A percentile compares a stretch with the other conserved stretches of the same genome.
Evolutionary conservation across 2,329 filamentous ascomycete genomes (phyloP).

Genomic region (Apiospora malaysiana): DNA sequence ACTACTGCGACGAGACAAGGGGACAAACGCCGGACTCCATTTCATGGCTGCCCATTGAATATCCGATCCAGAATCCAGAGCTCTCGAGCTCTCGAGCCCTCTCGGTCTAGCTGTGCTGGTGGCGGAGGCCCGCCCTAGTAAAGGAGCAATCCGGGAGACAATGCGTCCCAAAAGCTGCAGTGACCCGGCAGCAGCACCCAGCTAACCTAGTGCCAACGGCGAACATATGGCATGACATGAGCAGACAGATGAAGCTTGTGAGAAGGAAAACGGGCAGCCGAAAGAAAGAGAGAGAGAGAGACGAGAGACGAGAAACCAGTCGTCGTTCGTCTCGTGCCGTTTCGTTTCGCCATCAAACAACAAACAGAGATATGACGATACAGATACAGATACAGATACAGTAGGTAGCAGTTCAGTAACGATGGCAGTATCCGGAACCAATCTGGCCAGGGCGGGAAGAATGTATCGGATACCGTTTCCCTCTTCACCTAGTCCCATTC

Average conservation of each 20-base stretch:
- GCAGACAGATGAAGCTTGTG: background rate
- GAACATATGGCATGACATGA: conserved; percentile 1
- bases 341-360: background rate
- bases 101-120: conserved; percentile 2
- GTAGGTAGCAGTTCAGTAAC: no score
- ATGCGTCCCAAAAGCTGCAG: conserved; percentile 17
- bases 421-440: background rate
- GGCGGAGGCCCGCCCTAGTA: conserved; percentile 15
- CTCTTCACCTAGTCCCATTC: conserved; percentile 5
- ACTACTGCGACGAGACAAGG: conserved; percentile 18
- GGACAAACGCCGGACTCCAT: conserved; percentile 21
- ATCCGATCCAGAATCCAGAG: background rate
- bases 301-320: background rate
- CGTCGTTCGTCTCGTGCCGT: background rate
- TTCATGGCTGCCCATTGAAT: background rate
- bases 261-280: background rate
- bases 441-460: conserved; percentile 8
- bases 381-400: no score
- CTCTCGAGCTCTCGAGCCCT: conserved; percentile 16
- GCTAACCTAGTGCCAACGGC: background rate
- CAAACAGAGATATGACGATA: background rate
- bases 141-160: conserved; percentile 22
- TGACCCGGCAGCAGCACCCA: background rate
- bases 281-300: background rate
- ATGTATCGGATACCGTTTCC: conserved; percentile 20